phyloP scores from a whole-genome alignment of 306 rosid genomes.

The Ochetophila trinervis region DNA sequence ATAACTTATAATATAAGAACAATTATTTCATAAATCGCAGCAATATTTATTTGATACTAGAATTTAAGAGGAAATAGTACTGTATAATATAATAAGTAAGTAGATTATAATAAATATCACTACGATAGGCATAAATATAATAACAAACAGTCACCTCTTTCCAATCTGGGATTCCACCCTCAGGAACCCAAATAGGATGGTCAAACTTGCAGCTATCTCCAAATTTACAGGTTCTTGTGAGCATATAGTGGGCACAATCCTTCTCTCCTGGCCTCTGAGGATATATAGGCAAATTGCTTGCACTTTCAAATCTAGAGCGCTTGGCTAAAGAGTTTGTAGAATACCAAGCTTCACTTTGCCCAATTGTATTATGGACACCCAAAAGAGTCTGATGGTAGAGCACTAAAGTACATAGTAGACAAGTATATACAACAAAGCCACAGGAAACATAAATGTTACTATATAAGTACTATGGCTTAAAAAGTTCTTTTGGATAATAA shows the following conservation, averaged over 20 bases:
- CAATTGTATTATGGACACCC: conserved; percentile 68
- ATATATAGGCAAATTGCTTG: conserved; percentile 85
- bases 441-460: conserved; percentile 60
- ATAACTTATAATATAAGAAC: conserved; percentile 16
- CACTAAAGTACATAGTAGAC: conserved; percentile 74
- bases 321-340: conserved; percentile 77
- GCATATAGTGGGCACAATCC: conserved; percentile 99
- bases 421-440: conserved; percentile 58
- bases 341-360: conserved; percentile 98
- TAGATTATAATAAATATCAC: conserved; percentile 34
- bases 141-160: conserved; percentile 95
- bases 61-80: conserved; percentile 12
- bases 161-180: conserved; percentile 99
- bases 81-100: conserved; percentile 25
- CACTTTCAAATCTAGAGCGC: conserved; percentile 90
- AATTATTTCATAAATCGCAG: conserved; percentile 26
- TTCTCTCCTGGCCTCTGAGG: conserved; percentile 99
- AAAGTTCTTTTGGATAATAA: conserved; percentile 48
- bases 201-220: conserved; percentile 99
- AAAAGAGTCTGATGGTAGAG: conserved; percentile 85
- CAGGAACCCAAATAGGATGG: conserved; percentile 99
- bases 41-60: neutral
- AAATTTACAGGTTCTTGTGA: conserved; percentile 96
- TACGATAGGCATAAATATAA: conserved; percentile 48
- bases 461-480: conserved; percentile 47